Evolutionary conservation across 2,329 filamentous ascomycete genomes (phyloP).

Genomic region (Colletotrichum acutatum): DNA sequence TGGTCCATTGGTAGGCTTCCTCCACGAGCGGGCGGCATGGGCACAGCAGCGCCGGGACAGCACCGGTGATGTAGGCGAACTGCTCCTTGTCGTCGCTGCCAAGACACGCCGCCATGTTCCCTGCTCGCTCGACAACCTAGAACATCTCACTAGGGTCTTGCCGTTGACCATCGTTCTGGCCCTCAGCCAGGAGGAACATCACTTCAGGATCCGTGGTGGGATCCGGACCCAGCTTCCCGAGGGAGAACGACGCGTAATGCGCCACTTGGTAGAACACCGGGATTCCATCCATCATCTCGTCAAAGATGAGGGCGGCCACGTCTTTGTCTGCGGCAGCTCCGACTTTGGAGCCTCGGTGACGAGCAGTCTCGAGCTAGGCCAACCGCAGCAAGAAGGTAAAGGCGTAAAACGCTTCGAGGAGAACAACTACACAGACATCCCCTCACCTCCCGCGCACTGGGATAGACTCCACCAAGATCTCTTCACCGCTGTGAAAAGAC

Average conservation of each 20-base stretch:
- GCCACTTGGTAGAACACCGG: conserved; percentile 12
- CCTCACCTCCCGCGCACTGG: conserved; percentile 7
- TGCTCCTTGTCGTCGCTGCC: conserved; percentile 19
- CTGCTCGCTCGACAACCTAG: conserved; percentile 15
- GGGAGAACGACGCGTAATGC: background rate
- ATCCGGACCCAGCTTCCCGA: conserved; percentile 6
- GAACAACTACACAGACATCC: background rate
- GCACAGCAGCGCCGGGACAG: background rate
- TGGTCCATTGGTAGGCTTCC: conserved; percentile 24
- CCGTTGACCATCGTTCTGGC: conserved; percentile 22
- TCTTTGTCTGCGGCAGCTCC: conserved; percentile 28
- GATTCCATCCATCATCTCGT: conserved; percentile 8
- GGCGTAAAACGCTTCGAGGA: background rate
- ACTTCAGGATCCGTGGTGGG: conserved; percentile 17
- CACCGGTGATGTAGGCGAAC: background rate
- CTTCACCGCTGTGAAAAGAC: background rate
- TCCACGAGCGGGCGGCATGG: conserved; percentile 21
- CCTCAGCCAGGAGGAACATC: conserved; percentile 25
- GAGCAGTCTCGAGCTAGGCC: conserved; percentile 6
- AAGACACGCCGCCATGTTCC: conserved; percentile 24
- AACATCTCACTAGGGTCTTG: conserved; percentile 7
- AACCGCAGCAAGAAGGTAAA: background rate
- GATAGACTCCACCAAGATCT: conserved; percentile 25
- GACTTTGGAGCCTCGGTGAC: conserved; percentile 26
- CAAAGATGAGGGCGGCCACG: conserved; percentile 6